These are phyloP conservation scores for Rhododendron henanense DNA, from an alignment of 148 eudicot species.

Conservation along the genomic window DNA sequence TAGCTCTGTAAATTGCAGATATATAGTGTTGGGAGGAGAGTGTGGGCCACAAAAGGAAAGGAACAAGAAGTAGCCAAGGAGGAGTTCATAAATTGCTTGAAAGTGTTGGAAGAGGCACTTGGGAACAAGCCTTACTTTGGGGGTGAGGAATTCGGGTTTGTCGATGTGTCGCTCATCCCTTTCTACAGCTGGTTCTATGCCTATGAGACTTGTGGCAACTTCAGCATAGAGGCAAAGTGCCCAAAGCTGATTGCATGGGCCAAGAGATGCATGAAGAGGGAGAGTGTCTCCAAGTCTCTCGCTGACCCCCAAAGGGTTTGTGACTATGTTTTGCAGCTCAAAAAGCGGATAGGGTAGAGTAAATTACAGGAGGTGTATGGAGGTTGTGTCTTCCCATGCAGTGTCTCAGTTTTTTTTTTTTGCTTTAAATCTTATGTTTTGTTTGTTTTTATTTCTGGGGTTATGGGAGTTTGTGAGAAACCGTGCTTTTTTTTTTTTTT, in stretches of 20 bases:
- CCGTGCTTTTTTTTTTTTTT: too few species aligned
- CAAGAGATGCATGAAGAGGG: constrained; percentile 40
- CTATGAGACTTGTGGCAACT: constrained; percentile 12
- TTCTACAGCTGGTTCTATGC: constrained; percentile 35
- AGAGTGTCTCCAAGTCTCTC: constrained; percentile 30
- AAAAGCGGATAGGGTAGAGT: background rate
- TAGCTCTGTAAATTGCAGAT: constrained; percentile 2
- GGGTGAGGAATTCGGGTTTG: constrained; percentile 24
- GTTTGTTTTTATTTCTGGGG: background rate
- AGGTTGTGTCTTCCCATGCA: background rate
- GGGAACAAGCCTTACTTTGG: constrained; percentile 18
- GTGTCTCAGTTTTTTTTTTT: background rate
- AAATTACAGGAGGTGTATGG: background rate
- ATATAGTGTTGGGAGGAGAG: background rate
- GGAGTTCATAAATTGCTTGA: constrained; percentile 24
- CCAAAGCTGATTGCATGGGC: constrained; percentile 38
- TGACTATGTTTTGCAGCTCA: background rate
- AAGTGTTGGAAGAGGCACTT: constrained; percentile 33
- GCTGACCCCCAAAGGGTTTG: background rate
- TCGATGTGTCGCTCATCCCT: constrained; percentile 33
- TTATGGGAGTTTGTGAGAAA: background rate
- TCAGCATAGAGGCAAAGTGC: constrained; percentile 33
- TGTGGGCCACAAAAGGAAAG: constrained; percentile 21
- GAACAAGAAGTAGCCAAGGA: constrained; percentile 31
- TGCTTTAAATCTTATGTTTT: background rate